phyloP scores from a whole-genome alignment of 257 asterid species.

The Anisodus tanguticus region DNA sequence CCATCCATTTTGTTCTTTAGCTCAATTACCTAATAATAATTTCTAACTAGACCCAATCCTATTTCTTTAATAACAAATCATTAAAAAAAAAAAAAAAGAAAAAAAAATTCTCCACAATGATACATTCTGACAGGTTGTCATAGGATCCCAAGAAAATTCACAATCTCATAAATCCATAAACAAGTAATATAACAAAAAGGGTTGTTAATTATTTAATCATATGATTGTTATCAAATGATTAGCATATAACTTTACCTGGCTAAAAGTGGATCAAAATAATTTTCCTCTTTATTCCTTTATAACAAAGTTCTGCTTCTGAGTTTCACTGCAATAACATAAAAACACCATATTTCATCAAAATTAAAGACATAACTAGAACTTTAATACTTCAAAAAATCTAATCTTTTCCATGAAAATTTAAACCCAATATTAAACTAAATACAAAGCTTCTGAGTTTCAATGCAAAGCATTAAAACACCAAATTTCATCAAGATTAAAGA shows the following conservation, averaged over 20 bases:
- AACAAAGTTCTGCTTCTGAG: not conserved
- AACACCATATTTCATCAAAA: not conserved
- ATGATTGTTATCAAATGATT: conserved; percentile 1
- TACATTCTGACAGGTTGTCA: conserved; percentile 40
- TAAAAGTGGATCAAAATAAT: conserved; percentile 17
- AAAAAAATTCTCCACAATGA: conserved; percentile 9
- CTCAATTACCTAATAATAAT: conserved; percentile 26
- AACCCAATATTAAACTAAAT: too few relatives aligned
- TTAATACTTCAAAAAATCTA: not conserved
- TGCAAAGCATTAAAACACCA: not conserved
- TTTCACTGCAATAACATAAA: conserved; percentile 10
- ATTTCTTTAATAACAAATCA: conserved; percentile 24
- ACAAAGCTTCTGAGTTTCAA: too few relatives aligned
- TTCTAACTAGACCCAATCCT: conserved; percentile 51
- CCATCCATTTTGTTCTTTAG: conserved; percentile 49
- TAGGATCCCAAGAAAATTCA: conserved; percentile 44
- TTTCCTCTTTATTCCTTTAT: not conserved
- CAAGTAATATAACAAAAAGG: not conserved
- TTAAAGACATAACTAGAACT: not conserved
- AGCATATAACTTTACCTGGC: conserved; percentile 19
- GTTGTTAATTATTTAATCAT: not conserved
- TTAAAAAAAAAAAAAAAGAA: not conserved
- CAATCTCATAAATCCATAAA: conserved; percentile 28
- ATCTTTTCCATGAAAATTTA: too few relatives aligned
- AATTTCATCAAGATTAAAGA: not conserved